Conservation (phyloP, 179 eudicot species). For the Dionaea muscipula region DNA sequence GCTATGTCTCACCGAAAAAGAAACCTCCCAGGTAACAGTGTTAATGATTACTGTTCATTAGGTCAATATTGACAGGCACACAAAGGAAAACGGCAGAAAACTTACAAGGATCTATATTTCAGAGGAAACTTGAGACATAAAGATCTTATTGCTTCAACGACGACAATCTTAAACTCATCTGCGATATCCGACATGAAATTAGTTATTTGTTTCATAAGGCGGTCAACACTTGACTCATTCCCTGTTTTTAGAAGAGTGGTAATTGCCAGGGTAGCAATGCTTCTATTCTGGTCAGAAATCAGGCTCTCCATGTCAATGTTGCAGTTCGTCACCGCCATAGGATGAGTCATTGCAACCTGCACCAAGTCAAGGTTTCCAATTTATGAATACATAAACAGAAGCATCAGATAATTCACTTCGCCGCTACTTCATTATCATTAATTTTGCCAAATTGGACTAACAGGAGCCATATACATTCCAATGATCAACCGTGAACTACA, state of each 20-base stretch:
- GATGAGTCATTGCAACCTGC: constrained; percentile 98
- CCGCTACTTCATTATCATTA: too few relatives aligned
- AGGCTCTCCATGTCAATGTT: constrained; percentile 98
- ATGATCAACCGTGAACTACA: too few relatives aligned
- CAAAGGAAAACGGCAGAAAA: constrained; percentile 6
- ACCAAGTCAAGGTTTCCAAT: constrained; percentile 6
- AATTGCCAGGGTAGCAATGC: constrained; percentile 97
- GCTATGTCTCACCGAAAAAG: not conserved
- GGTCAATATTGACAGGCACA: not conserved
- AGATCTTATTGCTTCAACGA: constrained; percentile 90
- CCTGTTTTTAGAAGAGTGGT: constrained; percentile 93
- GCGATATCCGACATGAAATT: constrained; percentile 98
- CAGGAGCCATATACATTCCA: too few relatives aligned
- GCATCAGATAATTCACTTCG: too few relatives aligned
- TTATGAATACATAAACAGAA: not conserved
- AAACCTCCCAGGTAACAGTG: not conserved
- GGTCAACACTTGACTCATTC: constrained; percentile 90
- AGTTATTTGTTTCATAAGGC: constrained; percentile 95
- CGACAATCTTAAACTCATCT: constrained; percentile 96
- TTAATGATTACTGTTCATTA: not conserved
- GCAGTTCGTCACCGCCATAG: constrained; percentile 92
- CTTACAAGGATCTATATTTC: constrained; percentile 88
- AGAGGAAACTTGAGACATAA: constrained; percentile 91
- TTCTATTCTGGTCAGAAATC: constrained; percentile 95
- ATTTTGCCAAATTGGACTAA: too few relatives aligned